A percentile compares a stretch with the other conserved stretches of the same genome.
Conservation (phyloP, 495 filamentous ascomycete genomes). For the Aspergillus hancockii region DNA sequence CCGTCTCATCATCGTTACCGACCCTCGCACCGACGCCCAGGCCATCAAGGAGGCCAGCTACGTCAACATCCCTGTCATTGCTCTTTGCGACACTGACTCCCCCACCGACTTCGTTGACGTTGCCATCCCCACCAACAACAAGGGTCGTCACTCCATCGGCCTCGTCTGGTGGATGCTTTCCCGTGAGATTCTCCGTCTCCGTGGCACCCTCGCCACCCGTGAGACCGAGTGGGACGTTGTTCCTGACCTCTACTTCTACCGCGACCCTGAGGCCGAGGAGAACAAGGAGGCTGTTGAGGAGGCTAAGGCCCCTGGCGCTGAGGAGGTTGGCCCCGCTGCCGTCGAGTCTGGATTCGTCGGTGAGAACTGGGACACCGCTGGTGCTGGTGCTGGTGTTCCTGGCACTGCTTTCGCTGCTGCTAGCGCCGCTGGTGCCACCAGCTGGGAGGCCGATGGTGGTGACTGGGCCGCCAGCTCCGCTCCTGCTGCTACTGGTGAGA, state of each 20-base stretch:
- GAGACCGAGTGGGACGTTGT: slow-evolving; percentile 98
- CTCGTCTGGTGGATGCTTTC: slow-evolving; percentile 99
- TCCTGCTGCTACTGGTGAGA: slow-evolving; percentile 59
- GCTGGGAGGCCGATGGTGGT: slow-evolving; percentile 79
- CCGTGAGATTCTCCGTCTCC: slow-evolving; percentile 97
- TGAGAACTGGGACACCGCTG: slow-evolving; percentile 57
- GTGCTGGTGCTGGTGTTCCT: slow-evolving; percentile 58
- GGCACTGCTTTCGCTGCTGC: slow-evolving; percentile 63
- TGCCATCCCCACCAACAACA: slow-evolving; percentile 99
- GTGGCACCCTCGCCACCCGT: slow-evolving; percentile 89
- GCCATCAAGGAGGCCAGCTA: slow-evolving; percentile 99
- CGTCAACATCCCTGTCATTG: slow-evolving; percentile 99
- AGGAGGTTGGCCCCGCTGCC: slow-evolving; percentile 79
- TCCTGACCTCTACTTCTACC: slow-evolving; percentile 99
- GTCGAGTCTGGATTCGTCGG: slow-evolving; percentile 78
- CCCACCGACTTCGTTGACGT: slow-evolving; percentile 99
- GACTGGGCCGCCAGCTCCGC: slow-evolving; percentile 69
- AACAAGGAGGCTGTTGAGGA: slow-evolving; percentile 82
- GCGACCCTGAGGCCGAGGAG: slow-evolving; percentile 97
- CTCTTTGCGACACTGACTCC: slow-evolving; percentile 98
- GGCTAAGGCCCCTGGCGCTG: slow-evolving; percentile 68
- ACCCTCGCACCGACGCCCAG: slow-evolving; percentile 98
- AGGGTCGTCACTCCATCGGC: slow-evolving; percentile 98
- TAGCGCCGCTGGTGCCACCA: slow-evolving; percentile 59
- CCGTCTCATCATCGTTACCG: slow-evolving; percentile 98